These are phyloP conservation scores for Protomyces arabidopsidicola DNA, from an alignment of 1,139 yeast species.

Conservation along the genomic window DNA sequence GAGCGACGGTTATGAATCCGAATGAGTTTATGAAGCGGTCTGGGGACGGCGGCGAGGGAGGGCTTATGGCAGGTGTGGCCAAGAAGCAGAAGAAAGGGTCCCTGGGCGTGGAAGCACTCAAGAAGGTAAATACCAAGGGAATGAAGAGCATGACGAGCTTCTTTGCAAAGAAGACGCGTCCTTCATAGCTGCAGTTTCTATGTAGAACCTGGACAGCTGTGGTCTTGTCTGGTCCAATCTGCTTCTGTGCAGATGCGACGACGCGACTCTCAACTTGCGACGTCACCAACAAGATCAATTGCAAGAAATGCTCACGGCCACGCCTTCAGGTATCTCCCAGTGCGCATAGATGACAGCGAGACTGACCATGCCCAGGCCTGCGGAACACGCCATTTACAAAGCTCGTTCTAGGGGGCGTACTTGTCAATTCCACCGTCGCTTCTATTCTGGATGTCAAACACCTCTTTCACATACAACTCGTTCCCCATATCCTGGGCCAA, in stretches of 20 bases:
- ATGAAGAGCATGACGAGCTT: slow-evolving; percentile 26
- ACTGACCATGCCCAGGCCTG: slow-evolving; percentile 45
- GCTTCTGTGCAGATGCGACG: not conserved
- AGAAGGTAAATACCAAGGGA: slow-evolving; percentile 19
- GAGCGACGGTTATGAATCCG: slow-evolving; percentile 8
- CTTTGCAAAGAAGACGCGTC: slow-evolving; percentile 4
- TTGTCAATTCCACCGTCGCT: slow-evolving; percentile 50
- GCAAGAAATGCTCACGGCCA: not conserved
- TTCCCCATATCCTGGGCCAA: slow-evolving; percentile 58
- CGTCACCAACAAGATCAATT: not conserved
- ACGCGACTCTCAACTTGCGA: not conserved
- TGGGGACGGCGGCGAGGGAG: not conserved
- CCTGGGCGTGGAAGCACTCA: slow-evolving; percentile 20
- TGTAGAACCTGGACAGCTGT: not conserved
- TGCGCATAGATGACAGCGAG: not conserved
- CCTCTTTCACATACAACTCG: slow-evolving; percentile 50
- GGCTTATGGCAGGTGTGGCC: not conserved
- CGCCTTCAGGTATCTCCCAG: not conserved
- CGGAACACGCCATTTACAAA: slow-evolving; percentile 56
- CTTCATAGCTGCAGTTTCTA: not conserved
- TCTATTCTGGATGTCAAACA: slow-evolving; percentile 58
- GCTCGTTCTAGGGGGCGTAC: slow-evolving; percentile 44
- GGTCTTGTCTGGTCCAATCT: not conserved
- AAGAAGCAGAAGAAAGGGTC: slow-evolving; percentile 19
- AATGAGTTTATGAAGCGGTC: slow-evolving; percentile 15